phyloP scores from a whole-genome alignment of 2,329 filamentous ascomycete species.

The Penicillium sp. region DNA sequence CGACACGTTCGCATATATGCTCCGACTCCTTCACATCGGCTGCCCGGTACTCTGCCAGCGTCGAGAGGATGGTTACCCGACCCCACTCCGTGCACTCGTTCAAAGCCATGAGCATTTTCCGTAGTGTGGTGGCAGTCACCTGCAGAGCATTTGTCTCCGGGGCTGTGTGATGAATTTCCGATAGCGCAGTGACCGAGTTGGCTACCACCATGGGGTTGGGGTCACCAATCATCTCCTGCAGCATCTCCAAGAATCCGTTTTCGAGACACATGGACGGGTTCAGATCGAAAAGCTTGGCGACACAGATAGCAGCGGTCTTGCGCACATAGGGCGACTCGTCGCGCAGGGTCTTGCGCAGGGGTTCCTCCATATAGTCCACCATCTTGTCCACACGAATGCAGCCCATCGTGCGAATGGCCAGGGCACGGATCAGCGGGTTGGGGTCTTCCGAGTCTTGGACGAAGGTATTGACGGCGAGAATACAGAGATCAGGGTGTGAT shows the following conservation, averaged over 20 bases:
- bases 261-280: slow-evolving; percentile 92
- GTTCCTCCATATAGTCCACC: slow-evolving; percentile 99
- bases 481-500: slow-evolving; percentile 97
- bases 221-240: slow-evolving; percentile 96
- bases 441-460: slow-evolving; percentile 99
- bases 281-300: slow-evolving; percentile 96
- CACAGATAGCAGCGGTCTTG: slow-evolving; percentile 96
- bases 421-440: slow-evolving; percentile 90
- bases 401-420: slow-evolving; percentile 97
- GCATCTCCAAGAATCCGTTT: slow-evolving; percentile 90
- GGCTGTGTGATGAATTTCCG: slow-evolving; percentile 87
- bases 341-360: slow-evolving; percentile 89
- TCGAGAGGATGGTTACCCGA: slow-evolving; percentile 88
- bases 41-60: slow-evolving; percentile 85
- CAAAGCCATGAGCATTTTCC: slow-evolving; percentile 94
- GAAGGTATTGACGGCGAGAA: slow-evolving; percentile 98
- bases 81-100: slow-evolving; percentile 99
- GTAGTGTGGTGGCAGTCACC: slow-evolving; percentile 80
- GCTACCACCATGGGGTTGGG: slow-evolving; percentile 99
- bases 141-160: slow-evolving; percentile 88
- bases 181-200: slow-evolving; percentile 91
- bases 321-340: slow-evolving; percentile 98
- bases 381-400: slow-evolving; percentile 99
- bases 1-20: slow-evolving; percentile 95
- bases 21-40: slow-evolving; percentile 93